Base-by-base conservation (phyloP, 73 alveolate species). In the Paramecium biaurelia region DNA sequence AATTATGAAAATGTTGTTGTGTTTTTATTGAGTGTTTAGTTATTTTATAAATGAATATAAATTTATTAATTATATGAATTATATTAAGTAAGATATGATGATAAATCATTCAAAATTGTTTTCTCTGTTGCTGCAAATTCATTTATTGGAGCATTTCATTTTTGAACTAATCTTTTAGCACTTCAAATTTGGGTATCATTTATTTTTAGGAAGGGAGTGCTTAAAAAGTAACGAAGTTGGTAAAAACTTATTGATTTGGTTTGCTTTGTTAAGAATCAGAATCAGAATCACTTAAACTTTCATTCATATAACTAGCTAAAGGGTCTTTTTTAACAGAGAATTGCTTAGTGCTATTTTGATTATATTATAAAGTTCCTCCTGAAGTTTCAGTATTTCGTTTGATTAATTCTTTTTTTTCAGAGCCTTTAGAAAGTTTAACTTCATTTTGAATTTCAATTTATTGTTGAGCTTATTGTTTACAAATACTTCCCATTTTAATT, bases 181-280 rank as follows among this genome's bases (percentile, higher is more conserved):
- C 23, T 41, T 79, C 90, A 42, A 79, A 79, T 47, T 79, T 79
- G 43, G 90, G 90, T 43, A 23, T 79, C 72, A 45, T 79, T 26
- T 38, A 42, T 79, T 79, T 79, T 47, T 79, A 79, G 8, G 90
- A 79, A 14, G 90, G 90, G 30, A 79, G 70, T 4, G 90, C 90
- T 79, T 79, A 47, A 79, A 79, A 79, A 23, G 90, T 79, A 21
- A 79, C 90, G 56, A 79, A 79, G 14, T 79, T 79, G 23, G 90
- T 79, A 34, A 79, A 79, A 20, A 79, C 90, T 23, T 41, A 47
- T 41, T 38, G 86, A 35, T 72, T 35, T 4, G 56, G 90, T 41
- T 79, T 38, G 47, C 56, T 24, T 20, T 23, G 28, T 45, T 79
- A 12, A 1, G 45, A 41, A 21, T 79, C 90, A 0, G 90, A 79